phyloP scores from a whole-genome alignment of 805 yeast genomes.

The Barnettozyma wickerhamii region DNA sequence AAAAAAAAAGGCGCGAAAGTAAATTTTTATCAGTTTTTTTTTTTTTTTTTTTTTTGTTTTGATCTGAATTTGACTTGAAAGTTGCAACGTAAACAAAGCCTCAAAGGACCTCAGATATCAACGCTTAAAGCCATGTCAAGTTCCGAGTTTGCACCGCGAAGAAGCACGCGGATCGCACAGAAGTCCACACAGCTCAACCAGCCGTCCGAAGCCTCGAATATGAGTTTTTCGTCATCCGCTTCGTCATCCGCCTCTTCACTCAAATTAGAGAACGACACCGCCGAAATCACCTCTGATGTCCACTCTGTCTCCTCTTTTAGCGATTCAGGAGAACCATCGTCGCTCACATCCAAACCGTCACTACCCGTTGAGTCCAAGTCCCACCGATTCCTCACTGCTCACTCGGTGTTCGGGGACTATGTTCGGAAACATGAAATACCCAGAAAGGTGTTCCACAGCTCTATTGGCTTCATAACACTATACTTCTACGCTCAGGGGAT shows the following conservation, averaged over 20 bases:
- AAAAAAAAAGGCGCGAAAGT: no score
- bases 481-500: slow-evolving; percentile 64
- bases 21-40: not conserved
- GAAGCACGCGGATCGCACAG: slow-evolving; percentile 1
- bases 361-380: no score
- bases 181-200: not conserved
- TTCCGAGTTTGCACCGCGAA: not conserved
- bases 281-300: slow-evolving; percentile 5
- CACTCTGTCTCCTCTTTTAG: slow-evolving; percentile 6
- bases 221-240: slow-evolving; percentile 4
- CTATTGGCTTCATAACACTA: slow-evolving; percentile 80
- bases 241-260: slow-evolving; percentile 11
- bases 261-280: slow-evolving; percentile 11
- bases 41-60: no score
- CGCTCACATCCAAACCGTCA: no score
- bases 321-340: no score
- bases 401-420: slow-evolving; percentile 44
- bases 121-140: slow-evolving; percentile 1
- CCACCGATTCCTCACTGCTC: slow-evolving; percentile 31
- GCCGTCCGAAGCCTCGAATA: not conserved
- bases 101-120: no score
- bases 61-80: no score
- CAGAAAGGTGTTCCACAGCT: slow-evolving; percentile 81
- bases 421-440: slow-evolving; percentile 83
- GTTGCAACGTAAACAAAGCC: no score